Evolutionary conservation across 805 yeast genomes (phyloP), one percentile per base, ranked within the genome.

Genomic region (Nakazawaea ernobii): DNA sequence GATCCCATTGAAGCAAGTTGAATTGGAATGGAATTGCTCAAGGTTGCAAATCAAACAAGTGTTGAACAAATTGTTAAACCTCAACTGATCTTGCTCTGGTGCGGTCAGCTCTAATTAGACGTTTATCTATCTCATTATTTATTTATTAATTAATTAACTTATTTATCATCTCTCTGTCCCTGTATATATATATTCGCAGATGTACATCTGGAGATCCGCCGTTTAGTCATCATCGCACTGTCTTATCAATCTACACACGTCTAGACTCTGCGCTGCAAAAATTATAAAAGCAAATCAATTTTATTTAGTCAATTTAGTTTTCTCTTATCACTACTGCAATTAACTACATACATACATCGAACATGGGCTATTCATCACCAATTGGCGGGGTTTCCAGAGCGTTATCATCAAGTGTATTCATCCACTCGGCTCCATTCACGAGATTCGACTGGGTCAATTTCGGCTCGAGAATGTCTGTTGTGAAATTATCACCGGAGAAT

Each of bases 381-480:
- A 51, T 71, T 37, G 71, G 67, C 9, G 75, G 74, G 5, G 61
- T 65, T 33, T 57, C 68, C n/a, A 62, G 74, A 57, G 55, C 53
- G 17, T 56, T 69, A 17, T 55, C 67, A 27, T 49, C 60, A 1
- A 46, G 53, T 8, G 59, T 70, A 1, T 55, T 57, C 40, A 64
- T 67, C 15, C 68, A 68, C 42, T 70, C 75, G 2, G 54, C 66
- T 8, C 58, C 59, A 2, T 71, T 70, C 57, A 52, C 58, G 1
- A 54, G 73, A 39, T 47, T 50, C 4, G 49, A 54, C 41, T 51
- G 43, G 24, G 33, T 69, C 14, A 58, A 60, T 13, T 61, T 71
- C 32, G 75, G 75, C 17, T 68, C 65, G 14, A 58, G 76, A 50
- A 66, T 68, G 68, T 64, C 71, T 0, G 53, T 71, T 4, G 55